Evolutionary conservation across 148 eudicot species (phyloP), one percentile per base, ranked within the genome.

Genomic region (Persicaria maculosa): DNA sequence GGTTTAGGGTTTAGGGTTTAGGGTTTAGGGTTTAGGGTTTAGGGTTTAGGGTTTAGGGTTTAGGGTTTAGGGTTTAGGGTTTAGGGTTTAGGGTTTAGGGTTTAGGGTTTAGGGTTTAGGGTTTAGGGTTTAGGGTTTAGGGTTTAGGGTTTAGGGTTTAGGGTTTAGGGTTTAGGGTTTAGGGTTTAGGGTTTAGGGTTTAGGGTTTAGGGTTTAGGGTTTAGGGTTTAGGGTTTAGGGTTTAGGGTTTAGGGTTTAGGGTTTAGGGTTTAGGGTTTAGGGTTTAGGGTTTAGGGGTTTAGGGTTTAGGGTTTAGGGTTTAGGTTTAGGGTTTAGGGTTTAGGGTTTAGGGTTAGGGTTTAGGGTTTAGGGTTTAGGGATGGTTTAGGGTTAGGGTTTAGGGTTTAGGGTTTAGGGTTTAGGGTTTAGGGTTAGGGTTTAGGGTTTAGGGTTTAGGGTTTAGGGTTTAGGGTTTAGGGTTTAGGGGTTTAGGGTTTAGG

Each of bases 41-140:
- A n/a, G n/a, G 75, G 75, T 73, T 73, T 73, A 73, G 75, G 75
- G 75, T 50, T 47, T 52, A 50, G 61, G 75, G 75, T 73, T 73
- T 73, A 73, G 75, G 75, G 75, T 52, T 73, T 73, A 50, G 62
- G 61, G 75, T n/a, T 50, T 73, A 48, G 36, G 75, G 61, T 46
- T 46, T 46, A 46, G 48, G 48, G 48, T 46, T 46, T 46, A 46
- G 48, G 48, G 48, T 46, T 46, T 46, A 46, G 48, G 75, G 50
- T 73, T 73, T 48, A 58, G 62, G 75, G 50, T 73, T 73, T 48
- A 58, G 75, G 75, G 50, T 73, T 73, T n/a, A 58, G 62, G 75
- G 50, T 52, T 47, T 44, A 58, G 75, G 22, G 50, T 73, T 10
- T 44, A 58, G 75, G 50, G 50, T 50, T 47, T 44, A 58, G 73